These are phyloP conservation scores for Aspergillus sp. DNA, from an alignment of 2,329 filamentous ascomycete genomes.

Conservation along the genomic window DNA sequence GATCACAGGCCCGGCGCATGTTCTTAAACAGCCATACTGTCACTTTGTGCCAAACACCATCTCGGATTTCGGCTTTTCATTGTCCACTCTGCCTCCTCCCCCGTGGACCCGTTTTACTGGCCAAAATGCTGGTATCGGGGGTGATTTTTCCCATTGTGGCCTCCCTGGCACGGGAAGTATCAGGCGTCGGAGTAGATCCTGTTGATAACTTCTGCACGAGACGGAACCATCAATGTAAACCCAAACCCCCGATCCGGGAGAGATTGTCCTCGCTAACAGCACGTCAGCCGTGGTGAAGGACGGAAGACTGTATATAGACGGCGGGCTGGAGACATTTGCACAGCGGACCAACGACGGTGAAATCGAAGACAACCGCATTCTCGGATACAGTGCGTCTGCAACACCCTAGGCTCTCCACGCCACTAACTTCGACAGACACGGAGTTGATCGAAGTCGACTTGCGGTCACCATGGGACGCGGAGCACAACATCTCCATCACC, in stretches of 20 bases:
- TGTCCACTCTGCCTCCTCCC: no score
- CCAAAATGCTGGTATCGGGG: no score
- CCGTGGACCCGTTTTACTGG: no score
- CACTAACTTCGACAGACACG: constrained; percentile 16
- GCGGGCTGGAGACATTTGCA: constrained; percentile 25
- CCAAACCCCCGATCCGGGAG: neutral
- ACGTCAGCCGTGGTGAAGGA: constrained; percentile 27
- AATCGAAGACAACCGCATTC: constrained; percentile 16
- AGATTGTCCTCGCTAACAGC: constrained; percentile 1
- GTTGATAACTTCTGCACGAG: constrained; percentile 26
- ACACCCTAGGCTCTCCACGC: neutral
- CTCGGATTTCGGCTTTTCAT: no score
- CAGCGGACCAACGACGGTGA: constrained; percentile 13
- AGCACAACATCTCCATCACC: constrained; percentile 25
- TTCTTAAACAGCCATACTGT: no score
- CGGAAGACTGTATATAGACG: constrained; percentile 28
- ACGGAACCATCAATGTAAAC: constrained; percentile 27
- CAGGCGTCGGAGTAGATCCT: constrained; percentile 20
- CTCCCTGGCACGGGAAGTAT: constrained; percentile 17
- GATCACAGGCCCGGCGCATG: no score
- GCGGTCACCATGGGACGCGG: constrained; percentile 29
- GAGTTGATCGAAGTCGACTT: constrained; percentile 27
- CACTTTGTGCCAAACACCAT: no score
- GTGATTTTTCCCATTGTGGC: neutral
- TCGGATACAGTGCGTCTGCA: constrained; percentile 26